Conservation (phyloP, 805 yeast genomes). For the Ogataea minuta region DNA sequence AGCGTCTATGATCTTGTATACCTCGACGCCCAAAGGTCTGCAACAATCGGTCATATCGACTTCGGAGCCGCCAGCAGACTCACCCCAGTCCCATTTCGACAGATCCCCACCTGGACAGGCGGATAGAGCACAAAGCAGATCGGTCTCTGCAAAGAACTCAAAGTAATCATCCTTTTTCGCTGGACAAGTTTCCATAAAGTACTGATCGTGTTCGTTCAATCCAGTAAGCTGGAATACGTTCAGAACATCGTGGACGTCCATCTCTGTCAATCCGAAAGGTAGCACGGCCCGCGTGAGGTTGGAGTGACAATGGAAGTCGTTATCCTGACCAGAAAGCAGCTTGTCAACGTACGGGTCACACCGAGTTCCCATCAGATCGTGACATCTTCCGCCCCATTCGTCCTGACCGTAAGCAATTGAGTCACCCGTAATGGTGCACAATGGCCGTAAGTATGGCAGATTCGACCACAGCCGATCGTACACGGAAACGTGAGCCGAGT, state of each 20-base stretch:
- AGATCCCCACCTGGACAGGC: constrained; percentile 74
- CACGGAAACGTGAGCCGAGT: constrained; percentile 59
- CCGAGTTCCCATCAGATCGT: constrained; percentile 65
- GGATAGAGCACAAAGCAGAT: constrained; percentile 58
- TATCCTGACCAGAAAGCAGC: constrained; percentile 60
- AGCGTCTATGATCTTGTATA: constrained; percentile 50
- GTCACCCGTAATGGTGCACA: constrained; percentile 63
- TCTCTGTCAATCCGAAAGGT: constrained; percentile 61
- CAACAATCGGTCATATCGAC: constrained; percentile 61
- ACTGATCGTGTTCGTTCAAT: constrained; percentile 60
- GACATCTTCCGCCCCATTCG: constrained; percentile 64
- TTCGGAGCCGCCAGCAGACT: constrained; percentile 43
- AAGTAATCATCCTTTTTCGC: constrained; percentile 58
- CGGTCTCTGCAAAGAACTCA: constrained; percentile 67
- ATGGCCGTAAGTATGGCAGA: constrained; percentile 62
- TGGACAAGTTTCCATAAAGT: constrained; percentile 70
- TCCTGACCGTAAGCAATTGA: constrained; percentile 57
- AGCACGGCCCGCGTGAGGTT: constrained; percentile 58
- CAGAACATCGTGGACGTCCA: constrained; percentile 66
- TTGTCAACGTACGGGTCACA: constrained; percentile 71
- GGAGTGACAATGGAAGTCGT: constrained; percentile 67
- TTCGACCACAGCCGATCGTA: constrained; percentile 65
- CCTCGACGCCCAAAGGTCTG: constrained; percentile 62
- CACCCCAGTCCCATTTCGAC: constrained; percentile 72
- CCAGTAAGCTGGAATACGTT: constrained; percentile 73